phyloP scores from a whole-genome alignment of 345 rosid species.

The Gossypium thurberi region DNA sequence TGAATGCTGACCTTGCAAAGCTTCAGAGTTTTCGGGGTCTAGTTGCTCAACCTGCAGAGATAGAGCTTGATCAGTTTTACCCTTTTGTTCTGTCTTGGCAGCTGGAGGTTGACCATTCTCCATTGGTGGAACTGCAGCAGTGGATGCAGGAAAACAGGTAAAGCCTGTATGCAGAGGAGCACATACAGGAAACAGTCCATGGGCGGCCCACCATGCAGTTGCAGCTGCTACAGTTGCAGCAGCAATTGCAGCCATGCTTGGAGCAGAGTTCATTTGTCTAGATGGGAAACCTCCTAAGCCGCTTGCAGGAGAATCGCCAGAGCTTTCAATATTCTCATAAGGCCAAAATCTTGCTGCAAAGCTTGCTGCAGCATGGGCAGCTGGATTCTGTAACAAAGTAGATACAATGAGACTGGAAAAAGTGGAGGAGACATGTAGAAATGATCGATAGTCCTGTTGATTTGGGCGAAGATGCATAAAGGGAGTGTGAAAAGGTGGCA shows the following conservation, averaged over 20 bases:
- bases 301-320: constrained; percentile 43
- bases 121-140: constrained; percentile 33
- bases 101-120: constrained; percentile 31
- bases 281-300: constrained; percentile 33
- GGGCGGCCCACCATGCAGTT: constrained; percentile 98
- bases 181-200: constrained; percentile 76
- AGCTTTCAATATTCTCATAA: constrained; percentile 41
- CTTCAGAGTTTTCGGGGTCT: constrained; percentile 46
- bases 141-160: constrained; percentile 41
- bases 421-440: constrained; percentile 61
- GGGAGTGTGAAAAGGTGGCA: constrained; percentile 50
- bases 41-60: constrained; percentile 30
- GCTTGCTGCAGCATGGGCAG: constrained; percentile 80
- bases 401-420: constrained; percentile 70
- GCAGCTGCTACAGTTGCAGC: constrained; percentile 97
- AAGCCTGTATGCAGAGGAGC: constrained; percentile 56
- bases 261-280: constrained; percentile 40
- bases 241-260: constrained; percentile 66
- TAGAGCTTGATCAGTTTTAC: constrained; percentile 27
- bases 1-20: constrained; percentile 46
- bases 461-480: constrained; percentile 34
- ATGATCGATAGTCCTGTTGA: constrained; percentile 61
- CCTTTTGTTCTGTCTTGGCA: constrained; percentile 28
- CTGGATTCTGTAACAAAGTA: constrained; percentile 70
- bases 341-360: constrained; percentile 81